These are phyloP conservation scores for Heterobasidion parviporum DNA, from an alignment of 1,284 basidiomycete species.

Conservation along the genomic window DNA sequence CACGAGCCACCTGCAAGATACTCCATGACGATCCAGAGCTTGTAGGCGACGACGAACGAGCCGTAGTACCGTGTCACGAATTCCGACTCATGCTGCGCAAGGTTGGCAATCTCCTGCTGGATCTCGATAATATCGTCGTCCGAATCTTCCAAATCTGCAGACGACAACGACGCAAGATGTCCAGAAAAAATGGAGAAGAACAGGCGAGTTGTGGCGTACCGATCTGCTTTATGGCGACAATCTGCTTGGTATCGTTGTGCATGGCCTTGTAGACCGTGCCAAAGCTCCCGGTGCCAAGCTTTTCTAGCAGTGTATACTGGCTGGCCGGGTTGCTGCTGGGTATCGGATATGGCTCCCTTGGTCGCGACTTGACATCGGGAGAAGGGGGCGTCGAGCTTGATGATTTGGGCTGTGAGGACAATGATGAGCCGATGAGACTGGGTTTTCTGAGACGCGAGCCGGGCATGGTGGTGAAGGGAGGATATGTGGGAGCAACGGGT, in stretches of 20 bases:
- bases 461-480: slow-evolving; percentile 5
- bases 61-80: slow-evolving; percentile 96
- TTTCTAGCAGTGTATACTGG: slow-evolving; percentile 90
- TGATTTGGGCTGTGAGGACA: slow-evolving; percentile 8
- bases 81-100: slow-evolving; percentile 93
- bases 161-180: background rate
- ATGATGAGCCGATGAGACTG: slow-evolving; percentile 3
- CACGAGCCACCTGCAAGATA: slow-evolving; percentile 98
- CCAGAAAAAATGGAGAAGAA: background rate
- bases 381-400: slow-evolving; percentile 7
- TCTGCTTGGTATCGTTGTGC: slow-evolving; percentile 88
- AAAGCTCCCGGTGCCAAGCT: slow-evolving; percentile 96
- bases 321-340: slow-evolving; percentile 74
- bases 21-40: slow-evolving; percentile 99
- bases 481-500: background rate
- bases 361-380: slow-evolving; percentile 10
- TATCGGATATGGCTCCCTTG: slow-evolving; percentile 57
- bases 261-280: slow-evolving; percentile 96
- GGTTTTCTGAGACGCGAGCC: slow-evolving; percentile 9
- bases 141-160: slow-evolving; percentile 73
- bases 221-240: slow-evolving; percentile 98
- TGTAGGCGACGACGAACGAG: slow-evolving; percentile 94
- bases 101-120: slow-evolving; percentile 93
- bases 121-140: slow-evolving; percentile 97
- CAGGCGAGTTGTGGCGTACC: slow-evolving; percentile 38